Evolutionary conservation across 2,329 filamentous ascomycete species (phyloP).

Genomic region (Sarocladiaceae sp.): DNA sequence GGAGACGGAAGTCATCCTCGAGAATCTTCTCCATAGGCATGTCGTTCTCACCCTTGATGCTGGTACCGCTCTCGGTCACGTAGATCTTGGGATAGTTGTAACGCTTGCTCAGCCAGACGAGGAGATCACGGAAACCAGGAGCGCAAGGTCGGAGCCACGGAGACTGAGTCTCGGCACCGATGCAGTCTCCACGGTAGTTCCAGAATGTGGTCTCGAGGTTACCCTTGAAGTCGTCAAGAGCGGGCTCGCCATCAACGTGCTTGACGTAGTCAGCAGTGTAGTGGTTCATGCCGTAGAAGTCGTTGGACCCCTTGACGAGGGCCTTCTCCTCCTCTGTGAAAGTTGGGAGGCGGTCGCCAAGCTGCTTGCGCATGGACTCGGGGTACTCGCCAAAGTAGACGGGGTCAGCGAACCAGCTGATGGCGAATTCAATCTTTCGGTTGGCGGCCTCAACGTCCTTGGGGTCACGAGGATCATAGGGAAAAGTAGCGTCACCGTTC

Average conservation of each 20-base stretch:
- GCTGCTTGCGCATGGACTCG: slow-evolving; percentile 75
- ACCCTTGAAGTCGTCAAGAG: slow-evolving; percentile 65
- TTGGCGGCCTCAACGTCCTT: slow-evolving; percentile 70
- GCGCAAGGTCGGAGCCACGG: slow-evolving; percentile 76
- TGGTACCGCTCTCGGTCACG: slow-evolving; percentile 86
- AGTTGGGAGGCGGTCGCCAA: slow-evolving; percentile 70
- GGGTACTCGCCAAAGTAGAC: slow-evolving; percentile 84
- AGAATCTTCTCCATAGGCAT: slow-evolving; percentile 66
- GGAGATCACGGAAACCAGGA: slow-evolving; percentile 70
- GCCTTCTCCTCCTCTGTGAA: slow-evolving; percentile 70
- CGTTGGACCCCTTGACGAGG: slow-evolving; percentile 80
- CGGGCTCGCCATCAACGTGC: slow-evolving; percentile 59
- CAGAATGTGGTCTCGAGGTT: slow-evolving; percentile 70
- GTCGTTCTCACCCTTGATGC: slow-evolving; percentile 78
- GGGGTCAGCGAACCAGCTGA: slow-evolving; percentile 84
- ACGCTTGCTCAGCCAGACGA: slow-evolving; percentile 72
- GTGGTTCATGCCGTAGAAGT: slow-evolving; percentile 94
- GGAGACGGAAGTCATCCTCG: slow-evolving; percentile 74
- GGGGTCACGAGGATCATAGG: slow-evolving; percentile 75
- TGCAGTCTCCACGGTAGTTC: slow-evolving; percentile 67
- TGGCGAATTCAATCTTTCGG: slow-evolving; percentile 82
- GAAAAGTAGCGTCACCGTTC: slow-evolving; percentile 79
- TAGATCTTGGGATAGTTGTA: slow-evolving; percentile 77
- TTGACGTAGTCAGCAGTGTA: slow-evolving; percentile 87
- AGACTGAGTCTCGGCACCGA: slow-evolving; percentile 79